A percentile compares a stretch with the other conserved stretches of the same genome.
Conservation (phyloP, 306 rosid genomes). For the Lathyrus tuberosus region DNA sequence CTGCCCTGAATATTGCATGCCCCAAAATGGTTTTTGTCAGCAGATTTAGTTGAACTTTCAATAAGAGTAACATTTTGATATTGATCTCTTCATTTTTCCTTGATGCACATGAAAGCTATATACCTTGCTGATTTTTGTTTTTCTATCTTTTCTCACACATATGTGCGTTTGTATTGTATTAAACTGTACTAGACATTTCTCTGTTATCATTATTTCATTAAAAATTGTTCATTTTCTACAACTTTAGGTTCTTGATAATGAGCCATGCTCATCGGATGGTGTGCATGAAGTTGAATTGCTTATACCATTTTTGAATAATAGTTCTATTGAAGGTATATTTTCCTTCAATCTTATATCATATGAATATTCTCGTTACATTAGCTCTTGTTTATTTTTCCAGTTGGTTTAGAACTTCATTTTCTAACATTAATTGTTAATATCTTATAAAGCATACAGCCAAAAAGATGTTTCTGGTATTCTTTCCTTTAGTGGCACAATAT, state of each 20-base stretch:
- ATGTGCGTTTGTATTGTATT: not conserved
- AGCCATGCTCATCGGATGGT: constrained; percentile 56
- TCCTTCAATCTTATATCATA: not conserved
- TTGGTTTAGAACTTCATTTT: constrained; percentile 22
- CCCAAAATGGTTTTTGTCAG: not conserved
- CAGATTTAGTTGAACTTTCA: not conserved
- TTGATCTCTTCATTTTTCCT: too few species aligned
- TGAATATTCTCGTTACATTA: constrained; percentile 15
- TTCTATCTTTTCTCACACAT: not conserved
- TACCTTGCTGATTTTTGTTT: not conserved
- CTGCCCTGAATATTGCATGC: constrained; percentile 7
- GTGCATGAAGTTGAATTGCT: constrained; percentile 82
- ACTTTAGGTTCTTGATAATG: constrained; percentile 61
- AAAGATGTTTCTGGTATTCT: constrained; percentile 67
- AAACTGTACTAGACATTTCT: constrained; percentile 23
- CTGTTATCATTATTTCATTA: constrained; percentile 19
- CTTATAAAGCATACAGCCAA: constrained; percentile 72
- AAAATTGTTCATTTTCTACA: constrained; percentile 30
- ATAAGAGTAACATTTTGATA: not conserved
- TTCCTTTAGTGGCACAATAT: constrained; percentile 66
- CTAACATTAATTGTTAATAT: constrained; percentile 36
- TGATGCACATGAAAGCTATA: too few species aligned
- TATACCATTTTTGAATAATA: constrained; percentile 57
- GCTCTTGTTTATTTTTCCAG: constrained; percentile 15
- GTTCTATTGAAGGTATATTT: constrained; percentile 59